Percentiles rank a stretch among this genome's conserved stretches.
Conservation (phyloP, 1,284 basidiomycete genomes). For the Coriolopsis trogii region DNA sequence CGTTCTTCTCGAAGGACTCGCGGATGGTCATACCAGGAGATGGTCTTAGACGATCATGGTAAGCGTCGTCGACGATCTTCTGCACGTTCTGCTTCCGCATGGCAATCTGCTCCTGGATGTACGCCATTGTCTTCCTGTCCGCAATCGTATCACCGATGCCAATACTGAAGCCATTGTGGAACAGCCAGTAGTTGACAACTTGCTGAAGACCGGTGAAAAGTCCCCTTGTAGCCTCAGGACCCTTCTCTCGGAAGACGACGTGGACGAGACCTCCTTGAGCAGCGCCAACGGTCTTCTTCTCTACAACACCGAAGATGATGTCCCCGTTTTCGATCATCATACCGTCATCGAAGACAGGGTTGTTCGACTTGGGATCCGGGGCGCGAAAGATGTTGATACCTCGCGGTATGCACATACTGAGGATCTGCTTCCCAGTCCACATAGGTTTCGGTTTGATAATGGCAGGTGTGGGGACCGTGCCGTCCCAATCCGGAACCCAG, state of each 20-base stretch:
- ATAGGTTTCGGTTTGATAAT: slow-evolving; percentile 97
- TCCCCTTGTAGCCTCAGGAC: slow-evolving; percentile 89
- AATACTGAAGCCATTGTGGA: slow-evolving; percentile 99
- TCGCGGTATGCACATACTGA: slow-evolving; percentile 91
- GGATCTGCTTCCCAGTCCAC: slow-evolving; percentile 98
- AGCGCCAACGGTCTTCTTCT: slow-evolving; percentile 98
- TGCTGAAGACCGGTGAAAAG: slow-evolving; percentile 95
- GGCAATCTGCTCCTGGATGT: slow-evolving; percentile 85
- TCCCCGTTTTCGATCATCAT: slow-evolving; percentile 98
- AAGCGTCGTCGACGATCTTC: slow-evolving; percentile 76
- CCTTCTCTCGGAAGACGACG: slow-evolving; percentile 97
- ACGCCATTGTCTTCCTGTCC: slow-evolving; percentile 85
- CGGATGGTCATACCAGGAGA: slow-evolving; percentile 98
- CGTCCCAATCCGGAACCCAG: slow-evolving; percentile 99
- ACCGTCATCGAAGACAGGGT: slow-evolving; percentile 90
- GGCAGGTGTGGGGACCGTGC: slow-evolving; percentile 88
- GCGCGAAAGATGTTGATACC: slow-evolving; percentile 93
- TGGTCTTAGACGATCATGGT: slow-evolving; percentile 83
- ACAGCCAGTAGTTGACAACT: slow-evolving; percentile 98
- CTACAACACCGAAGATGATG: slow-evolving; percentile 92
- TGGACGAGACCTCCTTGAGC: slow-evolving; percentile 95
- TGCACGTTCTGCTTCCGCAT: slow-evolving; percentile 80
- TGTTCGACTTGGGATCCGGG: slow-evolving; percentile 79
- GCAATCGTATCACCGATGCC: slow-evolving; percentile 99
- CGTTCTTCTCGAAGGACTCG: slow-evolving; percentile 95